Evolutionary conservation across 2,329 filamentous ascomycete species (phyloP).

Genomic region (Moelleriella libera): DNA sequence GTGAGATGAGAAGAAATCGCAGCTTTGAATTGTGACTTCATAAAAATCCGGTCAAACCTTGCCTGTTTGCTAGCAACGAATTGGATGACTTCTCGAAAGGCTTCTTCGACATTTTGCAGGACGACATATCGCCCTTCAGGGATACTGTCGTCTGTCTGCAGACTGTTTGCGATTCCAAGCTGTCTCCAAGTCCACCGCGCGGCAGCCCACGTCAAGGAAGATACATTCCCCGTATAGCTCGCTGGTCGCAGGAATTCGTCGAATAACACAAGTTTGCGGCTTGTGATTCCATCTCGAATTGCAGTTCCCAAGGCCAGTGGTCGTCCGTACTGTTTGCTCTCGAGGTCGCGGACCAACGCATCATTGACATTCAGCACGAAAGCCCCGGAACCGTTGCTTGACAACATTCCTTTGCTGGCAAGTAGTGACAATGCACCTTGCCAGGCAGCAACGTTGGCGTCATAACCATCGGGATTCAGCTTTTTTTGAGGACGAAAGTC

Average conservation of each 20-base stretch:
- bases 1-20: slow-evolving; percentile 40
- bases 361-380: slow-evolving; percentile 43
- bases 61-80: slow-evolving; percentile 26
- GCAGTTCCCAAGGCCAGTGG: slow-evolving; percentile 72
- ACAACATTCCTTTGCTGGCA: slow-evolving; percentile 43
- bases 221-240: slow-evolving; percentile 58
- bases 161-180: slow-evolving; percentile 43
- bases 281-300: slow-evolving; percentile 57
- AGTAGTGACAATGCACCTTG: slow-evolving; percentile 58
- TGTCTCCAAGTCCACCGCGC: slow-evolving; percentile 64
- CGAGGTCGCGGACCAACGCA: slow-evolving; percentile 54
- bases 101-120: slow-evolving; percentile 45
- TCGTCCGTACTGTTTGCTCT: slow-evolving; percentile 64
- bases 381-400: slow-evolving; percentile 27
- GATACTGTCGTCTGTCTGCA: slow-evolving; percentile 37
- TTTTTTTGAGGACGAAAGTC: slow-evolving; percentile 64
- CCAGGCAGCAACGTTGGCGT: slow-evolving; percentile 70
- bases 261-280: slow-evolving; percentile 55
- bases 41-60: slow-evolving; percentile 53
- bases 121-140: slow-evolving; percentile 52
- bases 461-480: slow-evolving; percentile 75
- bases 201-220: slow-evolving; percentile 54
- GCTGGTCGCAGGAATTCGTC: slow-evolving; percentile 57
- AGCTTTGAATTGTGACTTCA: slow-evolving; percentile 47
- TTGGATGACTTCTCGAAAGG: slow-evolving; percentile 38